These are phyloP conservation scores for Plasmodium inui DNA, from an alignment of 169 alveolate species.

Conservation along the genomic window DNA sequence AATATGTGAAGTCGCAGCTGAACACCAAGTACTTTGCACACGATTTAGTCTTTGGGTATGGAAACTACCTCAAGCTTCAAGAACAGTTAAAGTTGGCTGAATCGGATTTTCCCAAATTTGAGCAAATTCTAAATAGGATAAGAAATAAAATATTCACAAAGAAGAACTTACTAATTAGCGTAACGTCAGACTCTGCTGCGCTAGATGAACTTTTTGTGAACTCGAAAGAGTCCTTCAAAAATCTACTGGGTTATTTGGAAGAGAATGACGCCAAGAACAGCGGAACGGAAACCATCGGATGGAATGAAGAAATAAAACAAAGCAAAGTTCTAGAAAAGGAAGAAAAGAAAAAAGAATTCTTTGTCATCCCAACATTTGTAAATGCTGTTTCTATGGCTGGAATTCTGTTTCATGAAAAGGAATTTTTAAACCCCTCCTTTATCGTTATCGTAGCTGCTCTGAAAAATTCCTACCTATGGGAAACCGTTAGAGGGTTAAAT, in stretches of 20 bases:
- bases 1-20: constrained; percentile 75
- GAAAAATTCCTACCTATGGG: constrained; percentile 80
- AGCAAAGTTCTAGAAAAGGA: constrained; percentile 28
- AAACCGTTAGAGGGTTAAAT: constrained; percentile 79
- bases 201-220: constrained; percentile 71
- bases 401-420: constrained; percentile 77
- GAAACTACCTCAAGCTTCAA: constrained; percentile 72
- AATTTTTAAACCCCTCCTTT: constrained; percentile 78
- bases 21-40: constrained; percentile 79
- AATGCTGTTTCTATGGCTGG: constrained; percentile 87
- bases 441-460: constrained; percentile 80
- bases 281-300: neutral
- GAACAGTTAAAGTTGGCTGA: constrained; percentile 80
- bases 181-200: constrained; percentile 77
- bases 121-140: constrained; percentile 72
- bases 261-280: constrained; percentile 9
- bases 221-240: constrained; percentile 35
- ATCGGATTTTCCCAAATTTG: constrained; percentile 74
- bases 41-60: constrained; percentile 80
- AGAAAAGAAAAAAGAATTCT: constrained; percentile 45
- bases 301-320: constrained; percentile 71
- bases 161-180: constrained; percentile 77
- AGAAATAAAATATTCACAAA: constrained; percentile 77
- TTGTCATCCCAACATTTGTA: constrained; percentile 80
- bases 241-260: constrained; percentile 33